Evolutionary conservation across 805 yeast genomes (phyloP).

Genomic region (Teunomyces funiuensis): DNA sequence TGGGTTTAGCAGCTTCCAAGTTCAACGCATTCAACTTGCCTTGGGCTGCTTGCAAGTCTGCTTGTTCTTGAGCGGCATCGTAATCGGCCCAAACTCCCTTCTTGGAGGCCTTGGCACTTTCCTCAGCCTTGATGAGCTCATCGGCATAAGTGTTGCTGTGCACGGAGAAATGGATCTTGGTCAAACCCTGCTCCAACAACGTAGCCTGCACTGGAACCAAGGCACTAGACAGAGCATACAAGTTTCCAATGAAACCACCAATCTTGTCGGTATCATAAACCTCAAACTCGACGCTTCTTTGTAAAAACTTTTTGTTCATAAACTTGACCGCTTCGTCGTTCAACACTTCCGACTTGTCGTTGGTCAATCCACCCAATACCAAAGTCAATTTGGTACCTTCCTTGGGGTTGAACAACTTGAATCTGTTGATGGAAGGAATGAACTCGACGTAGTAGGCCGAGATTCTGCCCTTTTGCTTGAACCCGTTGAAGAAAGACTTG

Average conservation of each 20-base stretch:
- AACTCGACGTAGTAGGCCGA: constrained; percentile 68
- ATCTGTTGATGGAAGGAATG: constrained; percentile 66
- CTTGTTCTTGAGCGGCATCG: constrained; percentile 42
- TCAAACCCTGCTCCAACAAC: constrained; percentile 63
- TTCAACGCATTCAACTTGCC: constrained; percentile 19
- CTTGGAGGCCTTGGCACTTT: constrained; percentile 51
- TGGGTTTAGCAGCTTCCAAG: constrained; percentile 33
- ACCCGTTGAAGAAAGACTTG: constrained; percentile 67
- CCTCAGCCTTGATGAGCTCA: constrained; percentile 62
- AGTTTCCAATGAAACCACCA: constrained; percentile 78
- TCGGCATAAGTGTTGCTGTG: constrained; percentile 53
- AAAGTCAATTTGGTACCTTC: constrained; percentile 70
- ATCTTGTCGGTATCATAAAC: constrained; percentile 69
- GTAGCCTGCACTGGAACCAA: constrained; percentile 54
- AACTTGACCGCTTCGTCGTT: constrained; percentile 53
- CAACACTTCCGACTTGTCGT: constrained; percentile 36
- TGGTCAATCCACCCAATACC: constrained; percentile 72
- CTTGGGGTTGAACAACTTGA: constrained; percentile 63
- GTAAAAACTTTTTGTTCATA: constrained; percentile 56
- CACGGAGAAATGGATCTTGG: constrained; percentile 63
- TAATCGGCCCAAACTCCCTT: constrained; percentile 70
- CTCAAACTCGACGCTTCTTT: constrained; percentile 71
- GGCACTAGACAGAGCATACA: constrained; percentile 51
- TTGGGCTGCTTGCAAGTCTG: constrained; percentile 23
- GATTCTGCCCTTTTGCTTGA: constrained; percentile 63